Conservation (phyloP, 2,329 filamentous ascomycete genomes). For the Paraconiothyrium brasiliense region DNA sequence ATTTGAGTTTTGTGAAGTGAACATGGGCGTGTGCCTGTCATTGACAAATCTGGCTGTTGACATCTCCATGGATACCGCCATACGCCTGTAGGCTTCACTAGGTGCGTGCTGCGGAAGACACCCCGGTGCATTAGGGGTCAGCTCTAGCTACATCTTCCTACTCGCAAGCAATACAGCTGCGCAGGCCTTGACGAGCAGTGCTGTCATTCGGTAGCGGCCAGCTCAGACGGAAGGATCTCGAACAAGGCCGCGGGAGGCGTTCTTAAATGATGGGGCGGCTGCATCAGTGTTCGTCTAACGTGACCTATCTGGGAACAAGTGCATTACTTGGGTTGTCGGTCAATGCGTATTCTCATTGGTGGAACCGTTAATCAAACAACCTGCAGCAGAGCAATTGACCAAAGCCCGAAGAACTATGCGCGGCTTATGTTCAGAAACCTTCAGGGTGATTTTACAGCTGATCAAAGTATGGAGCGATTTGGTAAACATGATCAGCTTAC, state of each 20-base stretch:
- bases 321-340: constrained; percentile 30
- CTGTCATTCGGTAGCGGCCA: constrained; percentile 15
- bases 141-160: constrained; percentile 25
- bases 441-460: constrained; percentile 23
- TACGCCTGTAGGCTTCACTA: constrained; percentile 19
- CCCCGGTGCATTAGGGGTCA: constrained; percentile 26
- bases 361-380: constrained; percentile 2
- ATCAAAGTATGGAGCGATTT: constrained; percentile 23
- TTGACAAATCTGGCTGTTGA: constrained; percentile 18
- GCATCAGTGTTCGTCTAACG: constrained; percentile 42
- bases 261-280: constrained; percentile 27
- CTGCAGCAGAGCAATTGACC: constrained; percentile 15
- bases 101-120: constrained; percentile 25
- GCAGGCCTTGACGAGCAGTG: constrained; percentile 30
- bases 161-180: constrained; percentile 31
- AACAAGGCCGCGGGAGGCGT: constrained; percentile 38
- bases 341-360: constrained; percentile 39
- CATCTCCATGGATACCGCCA: constrained; percentile 24
- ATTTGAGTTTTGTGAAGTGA: constrained; percentile 17
- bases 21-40: constrained; percentile 22
- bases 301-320: constrained; percentile 35
- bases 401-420: constrained; percentile 24
- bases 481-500: constrained; percentile 26
- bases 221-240: constrained; percentile 19
- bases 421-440: constrained; percentile 40